Base-by-base conservation (phyloP, 257 asterid species). In the Forsythia suspensa region DNA sequence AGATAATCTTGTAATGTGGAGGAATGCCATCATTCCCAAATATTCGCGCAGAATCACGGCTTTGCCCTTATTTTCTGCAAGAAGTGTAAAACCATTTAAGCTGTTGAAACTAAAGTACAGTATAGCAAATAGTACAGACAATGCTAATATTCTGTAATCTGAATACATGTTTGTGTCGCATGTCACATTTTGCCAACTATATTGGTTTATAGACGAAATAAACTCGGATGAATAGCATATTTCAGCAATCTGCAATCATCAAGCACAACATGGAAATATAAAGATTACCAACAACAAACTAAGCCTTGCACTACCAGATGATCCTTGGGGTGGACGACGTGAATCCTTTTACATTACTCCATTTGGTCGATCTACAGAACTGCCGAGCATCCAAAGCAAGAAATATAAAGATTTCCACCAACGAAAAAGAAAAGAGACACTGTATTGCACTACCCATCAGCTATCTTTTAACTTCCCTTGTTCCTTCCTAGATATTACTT, bases 1-100 rank as follows among this genome's bases (percentile, higher is more conserved):
- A 18, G 92, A 83, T 74, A 94, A 57, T 70, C 97, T 83, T 65
- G 98, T 94, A 76, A 94, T 94, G 86, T 94, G 96, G 80, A 91
- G 86, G 82, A 92, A 94, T 29, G 98, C 88, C 81, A 94, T 93
- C 83, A 88, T 72, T 9, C 96, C 91, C 82, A 94, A 61, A 84
- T 92, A 85, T 1, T 90, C 86, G 6, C 97, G 92, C 77, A 92
- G 43, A 80, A 86, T 82, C 82, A 94, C 6, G 70, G 87, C 82
- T 82, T 91, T 88, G 16, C 94, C 97, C 69, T 65, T 51, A 2
- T 87, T 87, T 36, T 87, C 97, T 90, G 87, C 82, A 40, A 52
- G 20, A 15, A 70, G 42, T 10, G 41, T 34, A 71, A n/a, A 6
- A 41, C 61, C 41, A 55, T 13, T 21, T 72, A 37, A 72, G 74